A percentile compares a stretch with the other conserved stretches of the same genome.
These are phyloP conservation scores for Quercus lobata DNA, from an alignment of 331 rosid genomes.

Conservation along the genomic window DNA sequence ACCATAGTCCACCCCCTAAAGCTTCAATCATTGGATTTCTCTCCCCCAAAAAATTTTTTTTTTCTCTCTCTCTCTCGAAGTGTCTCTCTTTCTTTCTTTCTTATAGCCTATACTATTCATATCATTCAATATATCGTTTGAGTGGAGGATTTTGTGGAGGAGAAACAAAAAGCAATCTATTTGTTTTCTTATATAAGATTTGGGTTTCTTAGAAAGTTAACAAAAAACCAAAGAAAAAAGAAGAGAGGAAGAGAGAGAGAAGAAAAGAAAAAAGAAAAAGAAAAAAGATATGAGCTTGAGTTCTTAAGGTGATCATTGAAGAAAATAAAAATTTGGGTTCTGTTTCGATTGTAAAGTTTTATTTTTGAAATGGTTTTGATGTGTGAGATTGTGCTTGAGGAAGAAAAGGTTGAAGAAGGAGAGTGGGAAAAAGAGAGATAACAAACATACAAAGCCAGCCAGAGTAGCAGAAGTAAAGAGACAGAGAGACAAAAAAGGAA, in stretches of 20 bases:
- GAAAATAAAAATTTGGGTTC: constrained; percentile 14
- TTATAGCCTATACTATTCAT: neutral
- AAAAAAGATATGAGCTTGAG: neutral
- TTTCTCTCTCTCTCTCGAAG: constrained; percentile 13
- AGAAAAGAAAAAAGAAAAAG: neutral
- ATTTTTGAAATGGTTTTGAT: constrained; percentile 66
- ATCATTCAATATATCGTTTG: constrained; percentile 27
- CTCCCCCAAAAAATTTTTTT: neutral
- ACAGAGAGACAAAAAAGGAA: neutral
- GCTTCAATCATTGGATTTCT: constrained; percentile 57
- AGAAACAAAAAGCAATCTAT: constrained; percentile 42
- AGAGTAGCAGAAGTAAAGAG: constrained; percentile 42
- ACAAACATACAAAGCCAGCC: constrained; percentile 16
- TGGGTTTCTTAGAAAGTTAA: constrained; percentile 35
- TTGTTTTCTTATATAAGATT: constrained; percentile 28
- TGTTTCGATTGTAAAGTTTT: constrained; percentile 6
- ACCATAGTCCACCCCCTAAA: constrained; percentile 39
- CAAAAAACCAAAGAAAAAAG: neutral
- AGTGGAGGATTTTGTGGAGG: constrained; percentile 33
- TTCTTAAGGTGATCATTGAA: constrained; percentile 8
- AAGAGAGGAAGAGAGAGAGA: neutral
- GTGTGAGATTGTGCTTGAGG: constrained; percentile 48
- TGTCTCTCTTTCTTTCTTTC: constrained; percentile 1
- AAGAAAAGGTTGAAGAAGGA: constrained; percentile 71
- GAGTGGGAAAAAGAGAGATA: constrained; percentile 90